Evolutionary conservation across 2,329 filamentous ascomycete genomes (phyloP).

Genomic region (Leptographium procerum): DNA sequence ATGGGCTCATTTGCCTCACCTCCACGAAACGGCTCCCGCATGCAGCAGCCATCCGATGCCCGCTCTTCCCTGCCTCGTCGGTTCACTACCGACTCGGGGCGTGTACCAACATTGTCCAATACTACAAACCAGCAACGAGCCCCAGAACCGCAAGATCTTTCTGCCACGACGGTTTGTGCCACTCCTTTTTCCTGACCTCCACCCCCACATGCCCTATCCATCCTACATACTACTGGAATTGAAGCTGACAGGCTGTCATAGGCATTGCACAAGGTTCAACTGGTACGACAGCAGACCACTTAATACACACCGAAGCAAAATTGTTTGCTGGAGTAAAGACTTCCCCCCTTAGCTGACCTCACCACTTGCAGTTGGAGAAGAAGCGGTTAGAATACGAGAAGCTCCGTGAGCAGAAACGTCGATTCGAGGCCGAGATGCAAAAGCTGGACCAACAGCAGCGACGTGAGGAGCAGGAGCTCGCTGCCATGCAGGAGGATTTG

Average conservation of each 20-base stretch:
- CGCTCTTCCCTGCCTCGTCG: conserved; percentile 74
- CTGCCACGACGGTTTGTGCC: conserved; percentile 20
- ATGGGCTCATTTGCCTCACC: conserved; percentile 67
- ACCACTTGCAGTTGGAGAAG: conserved; percentile 66
- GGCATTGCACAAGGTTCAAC: conserved; percentile 62
- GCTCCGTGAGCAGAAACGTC: conserved; percentile 76
- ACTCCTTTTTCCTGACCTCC: neutral
- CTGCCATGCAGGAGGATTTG: conserved; percentile 73
- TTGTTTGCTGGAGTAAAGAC: neutral
- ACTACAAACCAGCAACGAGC: conserved; percentile 39
- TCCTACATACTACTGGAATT: neutral
- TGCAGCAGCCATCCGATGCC: conserved; percentile 53
- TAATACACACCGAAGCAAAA: too few species aligned
- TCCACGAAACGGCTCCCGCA: conserved; percentile 55
- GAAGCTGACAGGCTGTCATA: conserved; percentile 20
- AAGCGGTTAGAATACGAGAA: conserved; percentile 89
- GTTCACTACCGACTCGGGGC: conserved; percentile 84
- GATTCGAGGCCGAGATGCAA: conserved; percentile 88
- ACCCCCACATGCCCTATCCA: neutral
- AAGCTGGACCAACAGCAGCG: conserved; percentile 77
- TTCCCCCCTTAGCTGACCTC: neutral
- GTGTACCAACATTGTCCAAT: conserved; percentile 63
- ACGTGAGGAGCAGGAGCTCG: conserved; percentile 71
- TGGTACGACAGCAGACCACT: conserved; percentile 45
- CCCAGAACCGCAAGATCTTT: conserved; percentile 40